Evolutionary conservation across 2,329 filamentous ascomycete genomes (phyloP).

Genomic region (Apiospora malaysiana): DNA sequence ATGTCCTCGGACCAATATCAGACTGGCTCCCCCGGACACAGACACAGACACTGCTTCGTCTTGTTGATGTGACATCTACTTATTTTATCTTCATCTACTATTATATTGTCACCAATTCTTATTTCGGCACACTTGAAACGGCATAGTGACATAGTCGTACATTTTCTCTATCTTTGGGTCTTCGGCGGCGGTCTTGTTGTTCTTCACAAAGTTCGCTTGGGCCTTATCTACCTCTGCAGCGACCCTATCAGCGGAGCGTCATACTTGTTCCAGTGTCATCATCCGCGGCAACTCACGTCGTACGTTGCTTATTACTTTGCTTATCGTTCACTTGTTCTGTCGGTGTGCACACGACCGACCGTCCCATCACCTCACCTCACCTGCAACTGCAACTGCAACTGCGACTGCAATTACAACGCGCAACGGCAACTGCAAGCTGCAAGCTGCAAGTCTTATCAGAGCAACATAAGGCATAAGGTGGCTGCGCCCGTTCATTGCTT

Average conservation of each 20-base stretch:
- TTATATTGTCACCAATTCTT: background rate
- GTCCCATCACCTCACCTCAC: background rate
- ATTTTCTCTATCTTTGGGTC: background rate
- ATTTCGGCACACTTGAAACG: slow-evolving; percentile 7
- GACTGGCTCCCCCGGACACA: slow-evolving; percentile 6
- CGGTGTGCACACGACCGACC: background rate
- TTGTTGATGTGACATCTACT: background rate
- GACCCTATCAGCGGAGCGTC: background rate
- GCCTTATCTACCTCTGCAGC: background rate
- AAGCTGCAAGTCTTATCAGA: slow-evolving; percentile 9
- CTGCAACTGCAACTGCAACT: background rate
- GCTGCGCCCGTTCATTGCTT: slow-evolving; percentile 15
- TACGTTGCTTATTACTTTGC: slow-evolving; percentile 3
- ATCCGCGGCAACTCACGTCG: slow-evolving; percentile 2
- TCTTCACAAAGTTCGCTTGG: background rate
- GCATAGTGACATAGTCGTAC: slow-evolving; percentile 6
- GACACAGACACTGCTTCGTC: background rate
- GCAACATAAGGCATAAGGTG: background rate
- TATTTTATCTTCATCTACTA: background rate
- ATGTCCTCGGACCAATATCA: slow-evolving; percentile 19
- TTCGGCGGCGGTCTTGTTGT: background rate
- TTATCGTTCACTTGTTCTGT: background rate
- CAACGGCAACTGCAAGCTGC: background rate
- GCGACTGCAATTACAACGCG: too few relatives aligned
- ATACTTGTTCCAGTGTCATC: background rate